phyloP scores from a whole-genome alignment of 805 yeast species.

The Cyberlindnera bimundalis region DNA sequence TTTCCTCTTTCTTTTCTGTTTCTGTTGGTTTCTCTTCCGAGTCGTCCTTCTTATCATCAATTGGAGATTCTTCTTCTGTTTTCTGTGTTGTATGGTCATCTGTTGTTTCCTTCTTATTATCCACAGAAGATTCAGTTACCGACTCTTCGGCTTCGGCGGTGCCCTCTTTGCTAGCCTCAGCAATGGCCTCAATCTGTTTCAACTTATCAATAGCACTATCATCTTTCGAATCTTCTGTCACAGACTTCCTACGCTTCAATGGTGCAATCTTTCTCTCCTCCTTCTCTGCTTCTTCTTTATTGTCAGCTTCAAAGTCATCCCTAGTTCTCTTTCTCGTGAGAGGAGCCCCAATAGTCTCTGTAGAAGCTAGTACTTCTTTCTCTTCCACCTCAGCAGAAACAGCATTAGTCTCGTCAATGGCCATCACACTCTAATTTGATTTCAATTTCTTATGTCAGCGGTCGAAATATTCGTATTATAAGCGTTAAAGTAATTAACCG shows the following conservation, averaged over 20 bases:
- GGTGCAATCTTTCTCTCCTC: constrained; percentile 20
- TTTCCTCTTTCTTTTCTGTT: background rate
- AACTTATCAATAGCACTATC: background rate
- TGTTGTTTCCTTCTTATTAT: background rate
- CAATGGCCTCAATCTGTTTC: constrained; percentile 6
- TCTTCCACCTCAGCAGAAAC: background rate
- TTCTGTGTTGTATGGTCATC: background rate
- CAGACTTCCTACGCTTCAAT: constrained; percentile 21
- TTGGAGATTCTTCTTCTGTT: constrained; percentile 6
- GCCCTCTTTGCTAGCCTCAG: constrained; percentile 10
- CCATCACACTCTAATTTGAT: too few species aligned
- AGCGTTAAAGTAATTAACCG: too few species aligned
- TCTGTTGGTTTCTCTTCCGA: constrained; percentile 2
- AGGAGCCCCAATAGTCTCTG: constrained; percentile 2
- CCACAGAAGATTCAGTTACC: background rate
- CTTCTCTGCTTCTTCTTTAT: constrained; percentile 12
- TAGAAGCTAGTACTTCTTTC: background rate
- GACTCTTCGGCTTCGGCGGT: constrained; percentile 19
- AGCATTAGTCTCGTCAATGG: background rate
- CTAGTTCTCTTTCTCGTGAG: constrained; percentile 28
- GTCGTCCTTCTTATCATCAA: background rate
- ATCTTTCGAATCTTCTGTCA: constrained; percentile 11
- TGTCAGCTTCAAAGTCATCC: constrained; percentile 25
- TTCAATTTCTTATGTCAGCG: too few species aligned
- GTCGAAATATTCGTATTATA: too few species aligned